Evolutionary conservation across 768 basidiomycete genomes (phyloP).

Genomic region (Russula foetens): DNA sequence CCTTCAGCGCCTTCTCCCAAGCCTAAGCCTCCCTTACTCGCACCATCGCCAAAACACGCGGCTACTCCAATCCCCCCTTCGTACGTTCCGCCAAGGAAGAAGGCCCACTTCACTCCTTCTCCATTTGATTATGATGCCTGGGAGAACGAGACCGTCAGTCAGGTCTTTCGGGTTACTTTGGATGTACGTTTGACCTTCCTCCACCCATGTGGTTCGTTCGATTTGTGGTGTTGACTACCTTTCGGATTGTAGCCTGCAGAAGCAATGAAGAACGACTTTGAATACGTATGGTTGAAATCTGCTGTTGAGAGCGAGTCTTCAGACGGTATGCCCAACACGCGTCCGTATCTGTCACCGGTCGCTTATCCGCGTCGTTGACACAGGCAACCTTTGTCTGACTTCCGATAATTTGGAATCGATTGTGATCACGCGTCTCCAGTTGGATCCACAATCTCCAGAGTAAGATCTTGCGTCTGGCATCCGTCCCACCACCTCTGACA

Average conservation of each 20-base stretch:
- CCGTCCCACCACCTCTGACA: not conserved
- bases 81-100: slow-evolving; percentile 42
- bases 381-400: slow-evolving; percentile 11
- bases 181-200: slow-evolving; percentile 41
- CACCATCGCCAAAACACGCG: slow-evolving; percentile 22
- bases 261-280: slow-evolving; percentile 12
- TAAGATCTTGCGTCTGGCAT: slow-evolving; percentile 13
- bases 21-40: slow-evolving; percentile 22
- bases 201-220: not conserved
- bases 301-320: slow-evolving; percentile 13
- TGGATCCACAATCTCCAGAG: slow-evolving; percentile 12
- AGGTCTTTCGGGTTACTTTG: slow-evolving; percentile 72
- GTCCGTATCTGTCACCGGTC: not conserved
- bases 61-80: slow-evolving; percentile 25
- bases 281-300: slow-evolving; percentile 19
- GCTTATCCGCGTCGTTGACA: not conserved
- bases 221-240: not conserved
- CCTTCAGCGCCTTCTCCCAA: slow-evolving; percentile 30
- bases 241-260: slow-evolving; percentile 15
- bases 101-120: slow-evolving; percentile 26
- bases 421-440: slow-evolving; percentile 18
- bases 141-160: slow-evolving; percentile 63
- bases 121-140: slow-evolving; percentile 55
- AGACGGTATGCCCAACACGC: not conserved
- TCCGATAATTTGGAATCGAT: slow-evolving; percentile 17